A percentile compares a stretch with the other conserved stretches of the same genome.
Evolutionary conservation across 208 protist species (phyloP).

Genomic region (Trypanosoma mega): DNA sequence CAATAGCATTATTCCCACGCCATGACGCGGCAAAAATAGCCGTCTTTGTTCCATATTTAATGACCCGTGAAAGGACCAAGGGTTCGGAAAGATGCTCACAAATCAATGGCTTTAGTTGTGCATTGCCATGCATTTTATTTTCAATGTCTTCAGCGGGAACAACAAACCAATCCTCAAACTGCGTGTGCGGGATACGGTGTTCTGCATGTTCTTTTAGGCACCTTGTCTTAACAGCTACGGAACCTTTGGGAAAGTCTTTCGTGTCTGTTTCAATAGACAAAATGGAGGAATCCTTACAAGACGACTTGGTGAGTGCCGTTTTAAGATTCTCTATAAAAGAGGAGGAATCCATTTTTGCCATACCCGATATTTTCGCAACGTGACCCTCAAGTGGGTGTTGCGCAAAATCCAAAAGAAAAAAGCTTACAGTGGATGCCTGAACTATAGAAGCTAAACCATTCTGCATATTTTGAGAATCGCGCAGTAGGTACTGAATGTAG

Average conservation of each 20-base stretch:
- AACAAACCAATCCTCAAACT: background rate
- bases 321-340: too few relatives aligned
- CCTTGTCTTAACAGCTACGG: background rate
- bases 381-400: too few relatives aligned
- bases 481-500: background rate
- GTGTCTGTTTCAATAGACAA: too few relatives aligned
- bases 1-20: slow-evolving; percentile 4
- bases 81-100: slow-evolving; percentile 9
- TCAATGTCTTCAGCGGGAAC: background rate
- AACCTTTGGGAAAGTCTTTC: background rate
- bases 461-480: background rate
- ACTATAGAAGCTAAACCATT: background rate
- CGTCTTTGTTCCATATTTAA: slow-evolving; percentile 20
- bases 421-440: background rate
- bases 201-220: background rate
- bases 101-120: background rate
- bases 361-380: too few relatives aligned
- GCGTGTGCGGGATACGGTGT: background rate
- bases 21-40: slow-evolving; percentile 4
- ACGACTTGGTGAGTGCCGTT: too few relatives aligned
- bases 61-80: background rate
- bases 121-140: background rate
- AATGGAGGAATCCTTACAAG: too few relatives aligned
- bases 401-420: background rate
- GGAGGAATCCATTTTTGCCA: too few relatives aligned